Evolutionary conservation across 1,139 yeast species (phyloP).

Genomic region (Eremothecium cymbalariae): DNA sequence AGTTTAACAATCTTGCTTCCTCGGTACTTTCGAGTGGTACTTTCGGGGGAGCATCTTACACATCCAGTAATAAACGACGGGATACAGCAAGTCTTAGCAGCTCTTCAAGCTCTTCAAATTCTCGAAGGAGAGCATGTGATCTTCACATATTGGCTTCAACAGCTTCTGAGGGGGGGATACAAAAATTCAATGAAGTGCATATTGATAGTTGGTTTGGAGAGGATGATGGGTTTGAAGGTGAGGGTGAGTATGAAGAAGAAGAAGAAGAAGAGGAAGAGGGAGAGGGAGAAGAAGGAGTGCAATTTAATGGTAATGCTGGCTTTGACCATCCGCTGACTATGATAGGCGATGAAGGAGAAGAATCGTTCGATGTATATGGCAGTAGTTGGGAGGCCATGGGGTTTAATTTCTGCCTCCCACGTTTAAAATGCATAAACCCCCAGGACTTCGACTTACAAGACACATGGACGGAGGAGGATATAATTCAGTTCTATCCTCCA

Average conservation of each 20-base stretch:
- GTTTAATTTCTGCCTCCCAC: conserved; percentile 11
- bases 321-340: conserved; percentile 3
- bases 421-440: conserved; percentile 17
- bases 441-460: conserved; percentile 24
- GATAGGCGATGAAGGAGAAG: conserved; percentile 1
- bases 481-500: conserved; percentile 21
- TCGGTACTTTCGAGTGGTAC: neutral
- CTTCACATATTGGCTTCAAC: neutral
- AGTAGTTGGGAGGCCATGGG: neutral
- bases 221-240: neutral
- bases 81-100: conserved; percentile 3
- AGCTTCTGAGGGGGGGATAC: neutral
- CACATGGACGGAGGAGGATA: conserved; percentile 16
- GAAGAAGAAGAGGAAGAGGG: neutral
- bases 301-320: neutral
- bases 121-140: conserved; percentile 1
- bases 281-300: neutral
- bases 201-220: conserved; percentile 4
- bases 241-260: neutral
- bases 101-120: conserved; percentile 1
- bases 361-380: neutral
- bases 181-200: neutral
- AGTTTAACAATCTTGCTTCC: conserved; percentile 4
- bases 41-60: neutral
- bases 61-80: neutral